A percentile compares a stretch with the other conserved stretches of the same genome.
phyloP scores from a whole-genome alignment of 2,329 filamentous ascomycete species.

The Albifimbria verrucaria region DNA sequence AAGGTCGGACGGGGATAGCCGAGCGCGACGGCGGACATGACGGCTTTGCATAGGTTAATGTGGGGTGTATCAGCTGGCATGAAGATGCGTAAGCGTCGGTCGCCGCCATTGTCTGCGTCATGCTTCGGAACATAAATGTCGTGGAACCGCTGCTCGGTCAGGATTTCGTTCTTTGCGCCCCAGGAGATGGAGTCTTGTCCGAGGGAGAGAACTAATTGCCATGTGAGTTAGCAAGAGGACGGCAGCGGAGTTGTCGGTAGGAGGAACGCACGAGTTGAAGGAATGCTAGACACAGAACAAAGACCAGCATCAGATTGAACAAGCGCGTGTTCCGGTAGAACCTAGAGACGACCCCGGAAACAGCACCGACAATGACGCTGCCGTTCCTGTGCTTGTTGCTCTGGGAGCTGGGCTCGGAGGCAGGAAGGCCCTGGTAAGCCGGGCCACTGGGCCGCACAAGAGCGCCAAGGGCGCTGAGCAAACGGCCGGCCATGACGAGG shows the following conservation, averaged over 20 bases:
- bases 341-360: neutral
- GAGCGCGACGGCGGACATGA: constrained; percentile 33
- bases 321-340: neutral
- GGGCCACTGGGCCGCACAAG: neutral
- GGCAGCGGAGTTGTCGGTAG: neutral
- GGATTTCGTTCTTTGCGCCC: neutral
- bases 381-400: constrained; percentile 37
- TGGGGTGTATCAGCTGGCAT: constrained; percentile 33
- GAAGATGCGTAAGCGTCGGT: constrained; percentile 30
- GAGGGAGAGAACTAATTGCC: neutral
- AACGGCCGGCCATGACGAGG: neutral
- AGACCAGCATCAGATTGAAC: neutral
- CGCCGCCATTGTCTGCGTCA: constrained; percentile 4
- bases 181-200: neutral
- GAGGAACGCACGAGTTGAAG: neutral
- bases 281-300: neutral
- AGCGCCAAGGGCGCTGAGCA: neutral
- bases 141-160: constrained; percentile 6
- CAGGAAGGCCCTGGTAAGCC: neutral
- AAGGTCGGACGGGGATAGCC: constrained; percentile 34
- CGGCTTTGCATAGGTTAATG: constrained; percentile 34
- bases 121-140: constrained; percentile 8
- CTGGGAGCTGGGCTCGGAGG: constrained; percentile 17
- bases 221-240: neutral
- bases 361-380: constrained; percentile 38